Evolutionary conservation across 2,329 filamentous ascomycete species (phyloP).

Genomic region (Laburnicola sp.): DNA sequence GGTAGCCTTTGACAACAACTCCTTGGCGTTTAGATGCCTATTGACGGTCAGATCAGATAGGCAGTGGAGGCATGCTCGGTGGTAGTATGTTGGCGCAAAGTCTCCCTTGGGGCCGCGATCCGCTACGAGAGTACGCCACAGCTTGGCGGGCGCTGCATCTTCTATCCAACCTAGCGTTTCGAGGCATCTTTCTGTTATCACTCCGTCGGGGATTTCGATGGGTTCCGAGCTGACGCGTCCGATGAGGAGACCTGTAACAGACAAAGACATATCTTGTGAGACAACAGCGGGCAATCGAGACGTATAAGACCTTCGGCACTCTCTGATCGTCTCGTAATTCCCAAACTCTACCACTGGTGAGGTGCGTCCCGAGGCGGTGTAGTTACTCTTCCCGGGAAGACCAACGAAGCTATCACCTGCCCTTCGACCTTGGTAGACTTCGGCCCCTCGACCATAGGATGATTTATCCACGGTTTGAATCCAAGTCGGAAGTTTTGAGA

Average conservation of each 20-base stretch:
- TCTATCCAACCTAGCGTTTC: too few species aligned
- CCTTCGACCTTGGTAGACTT: constrained; percentile 9
- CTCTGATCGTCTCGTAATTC: too few species aligned
- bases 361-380: constrained; percentile 15
- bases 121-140: constrained; percentile 18
- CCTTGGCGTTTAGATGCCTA: neutral
- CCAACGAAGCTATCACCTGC: constrained; percentile 18
- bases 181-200: too few species aligned
- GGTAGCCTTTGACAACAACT: neutral
- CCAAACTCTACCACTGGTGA: too few species aligned
- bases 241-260: too few species aligned
- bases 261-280: too few species aligned
- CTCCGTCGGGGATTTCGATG: too few species aligned
- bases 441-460: too few species aligned
- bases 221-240: too few species aligned
- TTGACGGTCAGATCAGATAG: constrained; percentile 2
- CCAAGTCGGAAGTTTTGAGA: constrained; percentile 12
- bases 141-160: constrained; percentile 9
- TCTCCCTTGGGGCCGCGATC: constrained; percentile 14
- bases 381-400: constrained; percentile 7
- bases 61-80: constrained; percentile 12
- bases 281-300: too few species aligned
- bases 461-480: constrained; percentile 13
- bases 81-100: constrained; percentile 17
- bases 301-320: too few species aligned